Evolutionary conservation across 2,329 filamentous ascomycete genomes (phyloP).

Genomic region (Elsinoe australis): DNA sequence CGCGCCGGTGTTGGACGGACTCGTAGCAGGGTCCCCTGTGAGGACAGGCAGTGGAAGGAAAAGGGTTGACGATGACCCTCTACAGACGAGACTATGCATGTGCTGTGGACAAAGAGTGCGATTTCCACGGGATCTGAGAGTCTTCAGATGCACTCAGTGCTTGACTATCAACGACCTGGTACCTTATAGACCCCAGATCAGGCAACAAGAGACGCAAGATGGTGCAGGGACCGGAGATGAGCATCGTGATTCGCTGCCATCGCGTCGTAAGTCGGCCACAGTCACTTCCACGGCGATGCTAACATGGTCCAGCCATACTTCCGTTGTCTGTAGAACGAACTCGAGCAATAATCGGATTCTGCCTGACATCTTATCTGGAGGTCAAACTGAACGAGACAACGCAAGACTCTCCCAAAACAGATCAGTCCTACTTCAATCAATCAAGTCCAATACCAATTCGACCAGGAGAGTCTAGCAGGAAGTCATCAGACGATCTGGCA

Average conservation of each 20-base stretch:
- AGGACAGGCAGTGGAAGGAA: slow-evolving; percentile 28
- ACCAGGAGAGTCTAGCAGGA: neutral
- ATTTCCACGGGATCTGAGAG: slow-evolving; percentile 65
- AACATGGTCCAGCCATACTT: slow-evolving; percentile 19
- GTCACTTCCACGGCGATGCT: neutral
- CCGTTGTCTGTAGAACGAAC: slow-evolving; percentile 56
- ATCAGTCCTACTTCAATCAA: neutral
- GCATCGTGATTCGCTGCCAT: neutral
- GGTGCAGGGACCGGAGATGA: neutral
- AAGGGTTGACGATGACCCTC: slow-evolving; percentile 47
- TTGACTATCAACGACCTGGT: slow-evolving; percentile 73
- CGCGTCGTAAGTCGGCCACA: neutral
- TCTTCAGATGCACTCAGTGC: slow-evolving; percentile 78
- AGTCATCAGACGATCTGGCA: slow-evolving; percentile 1
- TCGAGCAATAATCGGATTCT: slow-evolving; percentile 49
- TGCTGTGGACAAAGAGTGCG: slow-evolving; percentile 74
- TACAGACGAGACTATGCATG: slow-evolving; percentile 68
- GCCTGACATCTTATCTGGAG: slow-evolving; percentile 45
- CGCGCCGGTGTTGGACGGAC: slow-evolving; percentile 33
- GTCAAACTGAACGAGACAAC: slow-evolving; percentile 18
- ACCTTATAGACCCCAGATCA: slow-evolving; percentile 17
- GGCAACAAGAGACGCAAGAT: neutral
- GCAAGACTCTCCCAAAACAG: slow-evolving; percentile 7
- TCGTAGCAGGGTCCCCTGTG: slow-evolving; percentile 24
- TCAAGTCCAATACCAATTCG: neutral